Evolutionary conservation across 2,329 filamentous ascomycete genomes (phyloP).

Genomic region (Penicillium sp.): DNA sequence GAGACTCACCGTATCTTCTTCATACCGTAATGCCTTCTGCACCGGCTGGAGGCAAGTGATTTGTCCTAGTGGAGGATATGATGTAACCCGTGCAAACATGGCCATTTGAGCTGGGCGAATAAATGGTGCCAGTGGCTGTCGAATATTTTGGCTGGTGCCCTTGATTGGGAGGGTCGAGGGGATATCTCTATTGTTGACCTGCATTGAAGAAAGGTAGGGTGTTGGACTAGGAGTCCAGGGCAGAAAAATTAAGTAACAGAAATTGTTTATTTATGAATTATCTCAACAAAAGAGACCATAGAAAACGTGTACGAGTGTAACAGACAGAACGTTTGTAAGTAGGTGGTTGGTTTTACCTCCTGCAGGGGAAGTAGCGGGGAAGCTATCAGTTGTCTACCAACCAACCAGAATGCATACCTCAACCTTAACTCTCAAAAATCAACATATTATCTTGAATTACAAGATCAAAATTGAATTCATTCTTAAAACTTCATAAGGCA

Average conservation of each 20-base stretch:
- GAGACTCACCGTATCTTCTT: conserved; percentile 27
- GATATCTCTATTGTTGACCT: conserved; percentile 11
- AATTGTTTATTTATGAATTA: neutral
- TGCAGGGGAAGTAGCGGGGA: conserved; percentile 14
- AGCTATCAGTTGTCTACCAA: neutral
- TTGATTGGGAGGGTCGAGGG: conserved; percentile 22
- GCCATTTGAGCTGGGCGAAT: conserved; percentile 43
- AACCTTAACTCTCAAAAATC: neutral
- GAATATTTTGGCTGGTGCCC: conserved; percentile 8
- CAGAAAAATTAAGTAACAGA: neutral
- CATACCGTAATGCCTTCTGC: conserved; percentile 25
- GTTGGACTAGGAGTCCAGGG: neutral
- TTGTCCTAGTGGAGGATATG: conserved; percentile 72
- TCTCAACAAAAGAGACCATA: neutral
- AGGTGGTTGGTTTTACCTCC: conserved; percentile 3
- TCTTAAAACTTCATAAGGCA: neutral
- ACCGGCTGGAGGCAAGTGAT: conserved; percentile 59
- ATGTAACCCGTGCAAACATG: conserved; percentile 56
- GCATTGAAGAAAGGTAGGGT: conserved; percentile 12
- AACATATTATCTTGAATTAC: neutral
- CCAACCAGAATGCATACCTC: neutral
- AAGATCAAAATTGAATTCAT: neutral
- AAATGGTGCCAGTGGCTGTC: conserved; percentile 32
- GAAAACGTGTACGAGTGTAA: neutral
- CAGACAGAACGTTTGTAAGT: neutral